Evolutionary conservation across 257 asterid species (phyloP).

Genomic region (Gardenia jasminoides): DNA sequence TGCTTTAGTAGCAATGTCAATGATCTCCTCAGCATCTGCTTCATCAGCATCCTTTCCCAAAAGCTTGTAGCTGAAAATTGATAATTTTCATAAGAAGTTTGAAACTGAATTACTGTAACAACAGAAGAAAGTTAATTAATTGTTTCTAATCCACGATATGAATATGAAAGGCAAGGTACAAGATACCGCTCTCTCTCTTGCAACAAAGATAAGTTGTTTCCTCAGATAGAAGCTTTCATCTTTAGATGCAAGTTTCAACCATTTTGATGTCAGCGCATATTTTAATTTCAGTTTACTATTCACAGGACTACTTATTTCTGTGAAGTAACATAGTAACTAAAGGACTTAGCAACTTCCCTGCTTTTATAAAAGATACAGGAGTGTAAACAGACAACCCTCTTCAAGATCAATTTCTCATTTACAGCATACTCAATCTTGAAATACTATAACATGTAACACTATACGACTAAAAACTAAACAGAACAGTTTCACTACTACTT

Average conservation of each 20-base stretch:
- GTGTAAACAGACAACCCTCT: not conserved
- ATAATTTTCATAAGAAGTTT: slow-evolving; percentile 15
- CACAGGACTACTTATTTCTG: not conserved
- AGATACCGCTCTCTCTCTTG: not conserved
- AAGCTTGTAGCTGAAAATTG: slow-evolving; percentile 66
- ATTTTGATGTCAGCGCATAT: not conserved
- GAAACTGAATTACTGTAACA: slow-evolving; percentile 7
- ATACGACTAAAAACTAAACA: not conserved
- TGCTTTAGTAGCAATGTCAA: slow-evolving; percentile 70
- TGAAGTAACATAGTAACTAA: not conserved
- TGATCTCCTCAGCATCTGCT: slow-evolving; percentile 85
- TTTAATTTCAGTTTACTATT: not conserved
- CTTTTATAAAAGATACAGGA: not conserved
- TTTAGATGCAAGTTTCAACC: not conserved
- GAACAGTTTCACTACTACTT: not conserved
- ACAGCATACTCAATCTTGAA: not conserved
- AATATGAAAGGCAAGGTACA: not conserved
- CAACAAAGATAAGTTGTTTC: not conserved
- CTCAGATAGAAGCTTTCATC: not conserved
- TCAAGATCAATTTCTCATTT: not conserved
- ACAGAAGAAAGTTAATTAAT: not conserved
- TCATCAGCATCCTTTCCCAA: slow-evolving; percentile 77
- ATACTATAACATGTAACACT: not conserved
- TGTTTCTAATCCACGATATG: not conserved
- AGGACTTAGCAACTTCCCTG: not conserved